Evolutionary conservation across 2,329 filamentous ascomycete species (phyloP).

Genomic region (Alternaria longipes): DNA sequence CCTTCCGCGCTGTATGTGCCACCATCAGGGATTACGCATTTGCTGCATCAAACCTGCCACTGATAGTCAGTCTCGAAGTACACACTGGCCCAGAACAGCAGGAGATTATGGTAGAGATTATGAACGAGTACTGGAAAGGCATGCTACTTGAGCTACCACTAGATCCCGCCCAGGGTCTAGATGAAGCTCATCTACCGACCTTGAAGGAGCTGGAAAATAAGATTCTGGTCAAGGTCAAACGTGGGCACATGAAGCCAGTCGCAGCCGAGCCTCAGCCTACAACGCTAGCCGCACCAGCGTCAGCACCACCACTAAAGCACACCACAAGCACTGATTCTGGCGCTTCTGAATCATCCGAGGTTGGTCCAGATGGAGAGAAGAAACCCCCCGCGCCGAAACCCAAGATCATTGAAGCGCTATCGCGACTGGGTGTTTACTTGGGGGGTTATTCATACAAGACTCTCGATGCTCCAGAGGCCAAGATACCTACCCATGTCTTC

Average conservation of each 20-base stretch:
- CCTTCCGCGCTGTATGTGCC: constrained; percentile 86
- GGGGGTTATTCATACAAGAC: constrained; percentile 82
- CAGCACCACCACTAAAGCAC: constrained; percentile 34
- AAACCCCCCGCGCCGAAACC: constrained; percentile 61
- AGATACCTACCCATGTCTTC: constrained; percentile 69
- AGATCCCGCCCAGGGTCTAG: constrained; percentile 49
- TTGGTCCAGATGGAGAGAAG: constrained; percentile 52
- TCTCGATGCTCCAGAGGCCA: constrained; percentile 68
- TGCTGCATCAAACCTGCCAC: constrained; percentile 73
- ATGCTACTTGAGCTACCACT: constrained; percentile 72
- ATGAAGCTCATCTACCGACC: constrained; percentile 69
- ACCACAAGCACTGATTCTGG: constrained; percentile 33
- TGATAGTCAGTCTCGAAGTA: constrained; percentile 93
- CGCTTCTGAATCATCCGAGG: constrained; percentile 41
- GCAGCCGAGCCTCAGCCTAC: constrained; percentile 39
- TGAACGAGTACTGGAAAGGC: constrained; percentile 85
- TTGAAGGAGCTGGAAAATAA: constrained; percentile 75
- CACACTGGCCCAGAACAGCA: constrained; percentile 86
- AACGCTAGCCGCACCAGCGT: constrained; percentile 40
- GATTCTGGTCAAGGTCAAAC: constrained; percentile 70
- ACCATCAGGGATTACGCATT: constrained; percentile 84
- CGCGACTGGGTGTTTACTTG: constrained; percentile 83
- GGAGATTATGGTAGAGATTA: constrained; percentile 90
- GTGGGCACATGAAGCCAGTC: constrained; percentile 48
- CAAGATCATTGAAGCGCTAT: constrained; percentile 75